Evolutionary conservation across 805 yeast genomes (phyloP), one percentile per base, ranked within the genome.

Genomic region (Sugiyamaella boreocaroliniensis): DNA sequence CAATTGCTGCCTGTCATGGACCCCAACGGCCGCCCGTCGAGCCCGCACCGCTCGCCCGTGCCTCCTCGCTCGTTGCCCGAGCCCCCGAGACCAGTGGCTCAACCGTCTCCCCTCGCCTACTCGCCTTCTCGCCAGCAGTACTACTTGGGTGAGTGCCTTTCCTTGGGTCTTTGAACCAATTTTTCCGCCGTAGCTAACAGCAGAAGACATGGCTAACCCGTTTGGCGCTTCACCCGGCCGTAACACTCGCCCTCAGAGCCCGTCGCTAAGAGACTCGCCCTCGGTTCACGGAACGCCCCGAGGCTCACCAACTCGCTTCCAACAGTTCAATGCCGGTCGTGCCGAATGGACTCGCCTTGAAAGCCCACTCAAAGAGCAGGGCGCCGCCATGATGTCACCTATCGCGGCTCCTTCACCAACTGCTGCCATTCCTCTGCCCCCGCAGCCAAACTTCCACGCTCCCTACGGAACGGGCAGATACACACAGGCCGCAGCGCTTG

Each of bases 291-390:
- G 58, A 1, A 48, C 53, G 32, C 58, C 60, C 4, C 40, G 60
- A 41, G 59, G 58, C 16, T 57, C 65, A 12, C 64, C 66, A 29
- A 45, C 53, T 20, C 53, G 64, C 29, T 55, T 56, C 40, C 57
- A 53, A 20, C 59, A 55, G 45, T 56, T 49, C 45, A 54, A 45
- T 45, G 79, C 86, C 7, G 80, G 85, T 9, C 75, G 95, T 68
- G 82, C 87, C 43, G 78, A 76, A 48, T 84, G 77, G 61, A 83
- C 93, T 2, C 71, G 79, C 50, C 69, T 80, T 58, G 90, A 86
- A 65, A 83, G 95, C 0, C 93, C 95, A 34, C 57, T 51, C n/a
- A 50, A 53, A 11, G 58, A 53, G 43, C 58, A 48, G 20, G 55
- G 57, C 29, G 61, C 62, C 9, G 18, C 48, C 19, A 29, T 42